Evolutionary conservation across 2,329 filamentous ascomycete genomes (phyloP), one percentile per base, ranked within the genome.

Genomic region (Botrytis cinerea): DNA sequence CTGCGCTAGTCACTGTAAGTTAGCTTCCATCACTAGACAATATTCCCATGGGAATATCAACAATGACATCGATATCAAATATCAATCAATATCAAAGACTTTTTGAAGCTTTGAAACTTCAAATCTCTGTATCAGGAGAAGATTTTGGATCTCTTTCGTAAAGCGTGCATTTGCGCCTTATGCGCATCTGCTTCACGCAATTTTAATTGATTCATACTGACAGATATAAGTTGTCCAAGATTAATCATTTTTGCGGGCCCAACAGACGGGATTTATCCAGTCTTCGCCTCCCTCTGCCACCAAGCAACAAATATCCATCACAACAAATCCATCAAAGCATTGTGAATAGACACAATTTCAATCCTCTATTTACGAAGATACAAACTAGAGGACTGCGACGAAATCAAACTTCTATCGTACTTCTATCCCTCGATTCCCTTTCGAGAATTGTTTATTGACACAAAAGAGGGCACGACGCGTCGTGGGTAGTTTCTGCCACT

Each of bases 1-100:
- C 61, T 71, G 62, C 75, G 75, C 76, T 78, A 78, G 73, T 75
- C 70, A 63, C 63, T 75, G 73, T 73, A 60, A 76, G 76, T 78
- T 78, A 78, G 77, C 73, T 74, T 76, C 74, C 71, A 72, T 73
- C 35, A 54, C 40, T 38, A 57, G 51, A 57, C 67, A 62, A 63
- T 69, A 35, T 72, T 18, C 35, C 25, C 16, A 43, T 68, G 48
- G 35, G 64, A 57, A 40, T 40, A 25, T 68, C 46, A 54, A 67
- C 46, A 67, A 67, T 25, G 64, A 40, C 38, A 40, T 67, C 64
- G 32, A 38, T 46, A 64, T 66, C 70, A 46, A 38, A 38, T 46
- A 64, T 66, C 70, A 46, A 38, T 66, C 70, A 51, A 72, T 40
- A 61, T 70, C n/a, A 46, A 45, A 32, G 9, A 38, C 16, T 28